These are phyloP conservation scores for Boletus sp. DNA, from an alignment of 768 basidiomycete species.

Conservation along the genomic window DNA sequence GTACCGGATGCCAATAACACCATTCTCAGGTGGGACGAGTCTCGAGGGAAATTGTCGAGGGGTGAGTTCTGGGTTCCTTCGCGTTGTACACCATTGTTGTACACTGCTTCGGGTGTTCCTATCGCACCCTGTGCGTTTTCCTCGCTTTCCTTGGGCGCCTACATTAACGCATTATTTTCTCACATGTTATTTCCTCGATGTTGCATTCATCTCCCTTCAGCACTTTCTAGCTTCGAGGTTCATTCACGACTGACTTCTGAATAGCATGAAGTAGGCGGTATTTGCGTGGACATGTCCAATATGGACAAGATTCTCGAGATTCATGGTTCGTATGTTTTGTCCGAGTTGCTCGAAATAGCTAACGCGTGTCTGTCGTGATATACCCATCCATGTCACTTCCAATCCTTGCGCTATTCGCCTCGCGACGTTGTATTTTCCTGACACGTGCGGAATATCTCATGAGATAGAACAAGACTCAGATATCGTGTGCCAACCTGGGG, in stretches of 20 bases:
- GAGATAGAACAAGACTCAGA: slow-evolving; percentile 64
- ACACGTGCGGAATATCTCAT: not conserved
- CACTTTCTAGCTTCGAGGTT: not conserved
- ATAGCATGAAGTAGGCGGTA: slow-evolving; percentile 47
- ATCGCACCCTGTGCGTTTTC: not conserved
- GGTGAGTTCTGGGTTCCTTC: slow-evolving; percentile 38
- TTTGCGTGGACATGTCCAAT: slow-evolving; percentile 72
- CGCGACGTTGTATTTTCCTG: not conserved
- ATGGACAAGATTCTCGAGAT: slow-evolving; percentile 82
- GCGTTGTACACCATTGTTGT: not conserved
- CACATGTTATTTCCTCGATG: not conserved
- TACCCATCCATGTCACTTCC: not conserved
- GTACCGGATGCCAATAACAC: slow-evolving; percentile 72
- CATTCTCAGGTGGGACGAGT: slow-evolving; percentile 80
- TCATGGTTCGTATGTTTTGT: slow-evolving; percentile 46
- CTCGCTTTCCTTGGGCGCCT: not conserved
- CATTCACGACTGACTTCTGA: not conserved
- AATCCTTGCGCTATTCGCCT: not conserved
- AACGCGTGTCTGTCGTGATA: not conserved
- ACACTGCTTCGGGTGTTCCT: not conserved
- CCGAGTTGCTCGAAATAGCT: not conserved
- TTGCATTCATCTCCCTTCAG: not conserved
- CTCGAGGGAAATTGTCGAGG: slow-evolving; percentile 75
- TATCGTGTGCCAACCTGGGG: slow-evolving; percentile 71
- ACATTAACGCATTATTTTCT: not conserved